phyloP scores from a whole-genome alignment of 176 grass and related monocot genomes.

The Thinopyrum elongatum region DNA sequence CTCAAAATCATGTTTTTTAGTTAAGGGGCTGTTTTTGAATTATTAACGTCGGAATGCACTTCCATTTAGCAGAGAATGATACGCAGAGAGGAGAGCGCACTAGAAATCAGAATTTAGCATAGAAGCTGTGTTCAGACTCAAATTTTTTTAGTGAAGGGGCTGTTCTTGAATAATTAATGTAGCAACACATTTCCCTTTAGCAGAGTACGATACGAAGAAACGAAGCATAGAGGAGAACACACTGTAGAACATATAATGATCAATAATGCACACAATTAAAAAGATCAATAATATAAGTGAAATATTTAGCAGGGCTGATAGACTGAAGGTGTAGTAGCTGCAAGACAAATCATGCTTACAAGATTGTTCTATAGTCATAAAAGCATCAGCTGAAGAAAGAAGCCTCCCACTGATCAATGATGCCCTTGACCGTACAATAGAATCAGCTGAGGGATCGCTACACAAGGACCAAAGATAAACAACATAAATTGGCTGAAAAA shows the following conservation, averaged over 20 bases:
- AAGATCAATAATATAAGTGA: not conserved
- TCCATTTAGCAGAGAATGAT: not conserved
- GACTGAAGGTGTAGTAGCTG: conserved; percentile 6
- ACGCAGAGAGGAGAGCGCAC: no score
- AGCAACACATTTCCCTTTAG: not conserved
- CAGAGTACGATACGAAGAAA: not conserved
- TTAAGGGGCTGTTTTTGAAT: not conserved
- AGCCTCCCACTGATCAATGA: conserved; percentile 83
- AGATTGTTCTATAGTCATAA: conserved; percentile 44
- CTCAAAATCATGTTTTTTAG: not conserved
- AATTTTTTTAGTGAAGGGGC: not conserved
- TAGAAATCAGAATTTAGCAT: not conserved
- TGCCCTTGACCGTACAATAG: conserved; percentile 80
- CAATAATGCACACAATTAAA: not conserved
- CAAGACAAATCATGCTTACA: conserved; percentile 51
- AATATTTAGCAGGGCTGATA: not conserved
- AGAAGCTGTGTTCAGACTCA: not conserved
- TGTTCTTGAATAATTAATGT: not conserved
- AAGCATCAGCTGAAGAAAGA: conserved; percentile 72
- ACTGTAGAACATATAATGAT: not conserved
- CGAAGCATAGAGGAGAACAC: not conserved
- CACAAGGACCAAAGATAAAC: conserved; percentile 15
- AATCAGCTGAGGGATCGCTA: conserved; percentile 70
- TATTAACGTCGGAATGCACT: not conserved
- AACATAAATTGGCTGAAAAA: conserved; percentile 1